These are phyloP conservation scores for Pseudogymnoascus sp. DNA, from an alignment of 2,329 filamentous ascomycete genomes.

Conservation along the genomic window DNA sequence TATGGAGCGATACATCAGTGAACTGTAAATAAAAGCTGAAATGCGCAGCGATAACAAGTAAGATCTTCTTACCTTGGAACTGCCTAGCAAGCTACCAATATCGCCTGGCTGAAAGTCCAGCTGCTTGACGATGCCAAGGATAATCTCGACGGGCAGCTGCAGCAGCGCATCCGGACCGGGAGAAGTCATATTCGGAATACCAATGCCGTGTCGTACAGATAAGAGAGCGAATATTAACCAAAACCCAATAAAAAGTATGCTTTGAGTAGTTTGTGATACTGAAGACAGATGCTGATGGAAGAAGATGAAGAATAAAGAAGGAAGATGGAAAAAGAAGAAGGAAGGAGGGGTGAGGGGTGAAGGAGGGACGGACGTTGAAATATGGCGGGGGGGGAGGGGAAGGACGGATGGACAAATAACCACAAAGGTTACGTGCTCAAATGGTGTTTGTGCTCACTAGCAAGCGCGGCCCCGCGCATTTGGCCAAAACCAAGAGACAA, in stretches of 20 bases:
- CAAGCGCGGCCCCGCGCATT: neutral
- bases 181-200: neutral
- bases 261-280: neutral
- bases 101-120: neutral
- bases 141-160: neutral
- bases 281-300: neutral
- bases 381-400: constrained; percentile 2
- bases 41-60: neutral
- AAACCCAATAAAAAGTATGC: neutral
- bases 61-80: neutral
- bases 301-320: neutral
- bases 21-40: neutral
- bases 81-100: neutral
- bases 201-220: neutral
- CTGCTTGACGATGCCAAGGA: neutral
- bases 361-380: neutral
- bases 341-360: neutral
- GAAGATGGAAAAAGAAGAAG: neutral
- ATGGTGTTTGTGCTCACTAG: constrained; percentile 1
- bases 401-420: constrained; percentile 5
- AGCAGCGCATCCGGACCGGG: neutral
- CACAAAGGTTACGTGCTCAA: constrained; percentile 3
- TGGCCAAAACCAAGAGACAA: neutral
- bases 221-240: neutral
- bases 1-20: neutral